Conservation (phyloP, 1,284 basidiomycete species). For the Chondrostereum purpureum region DNA sequence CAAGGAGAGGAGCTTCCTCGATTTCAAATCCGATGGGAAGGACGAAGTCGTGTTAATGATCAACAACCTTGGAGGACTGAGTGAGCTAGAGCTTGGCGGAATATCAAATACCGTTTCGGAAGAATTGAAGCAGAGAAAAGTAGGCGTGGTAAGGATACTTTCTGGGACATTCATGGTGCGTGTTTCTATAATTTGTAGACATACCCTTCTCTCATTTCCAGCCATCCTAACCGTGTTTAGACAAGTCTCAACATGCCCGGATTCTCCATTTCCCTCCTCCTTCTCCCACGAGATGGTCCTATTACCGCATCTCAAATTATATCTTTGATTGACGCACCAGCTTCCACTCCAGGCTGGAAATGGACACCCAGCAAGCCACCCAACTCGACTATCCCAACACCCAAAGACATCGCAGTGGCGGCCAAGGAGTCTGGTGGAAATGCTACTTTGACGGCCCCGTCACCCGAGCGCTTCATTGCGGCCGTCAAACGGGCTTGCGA, state of each 20-base stretch:
- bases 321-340: slow-evolving; percentile 70
- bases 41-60: slow-evolving; percentile 67
- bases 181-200: slow-evolving; percentile 9
- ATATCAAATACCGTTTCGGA: slow-evolving; percentile 58
- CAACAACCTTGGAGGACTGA: slow-evolving; percentile 81
- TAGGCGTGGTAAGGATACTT: slow-evolving; percentile 60
- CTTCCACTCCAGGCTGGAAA: slow-evolving; percentile 79
- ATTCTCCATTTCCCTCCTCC: slow-evolving; percentile 83
- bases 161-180: slow-evolving; percentile 81
- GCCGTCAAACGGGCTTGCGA: slow-evolving; percentile 63
- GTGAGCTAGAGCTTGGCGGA: slow-evolving; percentile 78
- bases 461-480: slow-evolving; percentile 45
- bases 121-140: slow-evolving; percentile 47
- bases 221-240: slow-evolving; percentile 27
- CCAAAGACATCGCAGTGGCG: slow-evolving; percentile 12
- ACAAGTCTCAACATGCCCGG: slow-evolving; percentile 94
- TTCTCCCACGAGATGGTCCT: slow-evolving; percentile 53
- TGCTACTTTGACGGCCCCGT: slow-evolving; percentile 29
- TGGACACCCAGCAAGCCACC: slow-evolving; percentile 50
- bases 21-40: slow-evolving; percentile 53
- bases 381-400: slow-evolving; percentile 19
- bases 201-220: slow-evolving; percentile 6
- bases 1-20: slow-evolving; percentile 79
- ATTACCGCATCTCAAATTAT: slow-evolving; percentile 50
- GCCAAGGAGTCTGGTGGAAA: slow-evolving; percentile 11